Evolutionary conservation across 73 alveolate genomes (phyloP).

Genomic region (Paraurostyla sp.): DNA sequence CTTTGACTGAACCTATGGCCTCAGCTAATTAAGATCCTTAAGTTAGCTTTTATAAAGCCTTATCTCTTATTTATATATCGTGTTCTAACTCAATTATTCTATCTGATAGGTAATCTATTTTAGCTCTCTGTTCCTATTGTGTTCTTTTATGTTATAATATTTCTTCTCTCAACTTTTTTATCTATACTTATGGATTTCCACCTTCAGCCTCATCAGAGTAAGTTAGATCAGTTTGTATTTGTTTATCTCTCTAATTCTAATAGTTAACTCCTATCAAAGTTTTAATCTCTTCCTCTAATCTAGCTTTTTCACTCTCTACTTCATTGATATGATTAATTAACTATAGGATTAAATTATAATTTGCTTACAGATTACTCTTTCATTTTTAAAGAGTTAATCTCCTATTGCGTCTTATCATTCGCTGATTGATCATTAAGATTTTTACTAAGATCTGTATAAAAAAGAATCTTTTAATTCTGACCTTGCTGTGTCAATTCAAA

Average conservation of each 20-base stretch:
- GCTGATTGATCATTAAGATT: neutral
- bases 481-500: neutral
- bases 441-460: neutral
- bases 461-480: neutral
- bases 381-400: neutral
- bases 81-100: slow-evolving; percentile 37
- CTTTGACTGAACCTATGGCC: slow-evolving; percentile 39
- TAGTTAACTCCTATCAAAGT: slow-evolving; percentile 15
- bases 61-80: slow-evolving; percentile 26
- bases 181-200: neutral
- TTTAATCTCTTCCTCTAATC: slow-evolving; percentile 20
- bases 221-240: slow-evolving; percentile 18
- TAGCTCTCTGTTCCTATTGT: neutral
- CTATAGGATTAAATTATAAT: neutral
- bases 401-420: neutral
- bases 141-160: neutral
- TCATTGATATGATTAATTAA: neutral
- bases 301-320: slow-evolving; percentile 6
- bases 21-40: slow-evolving; percentile 37
- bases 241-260: neutral
- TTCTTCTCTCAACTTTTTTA: slow-evolving; percentile 28
- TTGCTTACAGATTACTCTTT: neutral
- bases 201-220: neutral
- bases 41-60: slow-evolving; percentile 45
- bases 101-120: slow-evolving; percentile 4